Percentiles rank a stretch among this genome's conserved stretches.
These are phyloP conservation scores for Allium sativum DNA, from an alignment of 106 monocot species.

Conservation along the genomic window DNA sequence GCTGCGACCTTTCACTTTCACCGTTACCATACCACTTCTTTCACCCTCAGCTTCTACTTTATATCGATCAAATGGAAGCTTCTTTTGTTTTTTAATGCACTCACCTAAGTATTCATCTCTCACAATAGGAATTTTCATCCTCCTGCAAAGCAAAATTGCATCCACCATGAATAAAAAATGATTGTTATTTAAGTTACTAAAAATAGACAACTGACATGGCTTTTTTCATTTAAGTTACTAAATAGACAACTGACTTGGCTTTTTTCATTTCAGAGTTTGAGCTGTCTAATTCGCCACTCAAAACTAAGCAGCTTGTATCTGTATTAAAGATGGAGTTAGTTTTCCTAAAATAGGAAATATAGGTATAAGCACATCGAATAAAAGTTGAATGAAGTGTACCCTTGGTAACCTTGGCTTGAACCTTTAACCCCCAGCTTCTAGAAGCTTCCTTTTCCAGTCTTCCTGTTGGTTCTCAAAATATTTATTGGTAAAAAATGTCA, in stretches of 20 bases:
- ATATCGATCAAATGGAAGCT: slow-evolving; percentile 63
- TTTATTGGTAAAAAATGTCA: too few relatives aligned
- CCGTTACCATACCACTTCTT: slow-evolving; percentile 52
- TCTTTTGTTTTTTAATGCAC: slow-evolving; percentile 51
- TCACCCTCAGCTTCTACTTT: slow-evolving; percentile 47
- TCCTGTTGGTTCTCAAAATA: slow-evolving; percentile 25
- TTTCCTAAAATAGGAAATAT: neutral
- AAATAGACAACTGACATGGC: too few relatives aligned
- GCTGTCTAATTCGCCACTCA: slow-evolving; percentile 29
- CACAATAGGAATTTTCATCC: slow-evolving; percentile 78
- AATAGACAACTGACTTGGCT: slow-evolving; percentile 43
- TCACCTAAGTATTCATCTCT: slow-evolving; percentile 65
- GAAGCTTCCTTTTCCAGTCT: slow-evolving; percentile 53
- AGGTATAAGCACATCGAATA: neutral
- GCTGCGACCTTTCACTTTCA: slow-evolving; percentile 92
- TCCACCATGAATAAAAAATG: too few relatives aligned
- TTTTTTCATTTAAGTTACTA: neutral
- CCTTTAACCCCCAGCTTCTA: slow-evolving; percentile 43
- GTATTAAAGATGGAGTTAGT: slow-evolving; percentile 3
- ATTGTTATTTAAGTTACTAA: too few relatives aligned
- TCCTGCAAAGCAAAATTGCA: slow-evolving; percentile 36
- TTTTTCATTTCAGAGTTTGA: slow-evolving; percentile 57
- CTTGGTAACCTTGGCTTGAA: slow-evolving; percentile 58
- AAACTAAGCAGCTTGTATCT: slow-evolving; percentile 80
- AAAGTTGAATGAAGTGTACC: neutral